Evolutionary conservation across 495 filamentous ascomycete genomes (phyloP), one percentile per base, ranked within the genome.

Genomic region (Lophiostoma macrostomum): DNA sequence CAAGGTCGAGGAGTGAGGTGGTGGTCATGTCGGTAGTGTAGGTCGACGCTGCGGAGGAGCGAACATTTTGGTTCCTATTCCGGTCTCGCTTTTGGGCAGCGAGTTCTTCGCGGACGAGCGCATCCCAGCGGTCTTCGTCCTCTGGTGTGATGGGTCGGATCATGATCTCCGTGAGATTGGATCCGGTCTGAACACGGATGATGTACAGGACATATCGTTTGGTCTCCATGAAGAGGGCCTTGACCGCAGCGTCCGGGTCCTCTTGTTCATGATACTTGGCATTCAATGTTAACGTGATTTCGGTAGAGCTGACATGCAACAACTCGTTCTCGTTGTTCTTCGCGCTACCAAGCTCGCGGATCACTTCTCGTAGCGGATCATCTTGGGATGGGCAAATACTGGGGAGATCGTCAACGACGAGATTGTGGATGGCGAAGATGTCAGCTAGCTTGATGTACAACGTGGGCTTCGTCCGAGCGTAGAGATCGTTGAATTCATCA

Each of bases 401-500:
- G 7, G 87, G 72, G 29, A 94, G 78, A 58, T 96, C 88, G 18
- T 83, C 77, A 24, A 87, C 82, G 36, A 97, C 79, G 29, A 97
- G 80, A 41, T 85, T 87, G 63, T 99, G 93, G 49, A 99, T 90
- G 18, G 94, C 86, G 69, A 97, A 97, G 52, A 99, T 89, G 68
- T 99, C 93, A 13, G 86, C 80, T 84, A 97, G 90, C 70, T 99
- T 99, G 70, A 99, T 95, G 73, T 96, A 99, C 16, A 99, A 75
- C 2, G 91, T 97, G 2, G 93, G 93, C 64, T 95, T 95, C 43
- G 88, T 91, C 63, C 91, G 89, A 39, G 91, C 85, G 63, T 96
- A 97, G 22, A 97, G 80, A 64, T 99, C 93, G 60, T 96, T 96
- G 77, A 91, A 97, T 58, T 96, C 91, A 65, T 97, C 93, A 65